A percentile compares a stretch with the other conserved stretches of the same genome.
Conservation (phyloP, 1,139 yeast genomes). For the Spathaspora sp. region DNA sequence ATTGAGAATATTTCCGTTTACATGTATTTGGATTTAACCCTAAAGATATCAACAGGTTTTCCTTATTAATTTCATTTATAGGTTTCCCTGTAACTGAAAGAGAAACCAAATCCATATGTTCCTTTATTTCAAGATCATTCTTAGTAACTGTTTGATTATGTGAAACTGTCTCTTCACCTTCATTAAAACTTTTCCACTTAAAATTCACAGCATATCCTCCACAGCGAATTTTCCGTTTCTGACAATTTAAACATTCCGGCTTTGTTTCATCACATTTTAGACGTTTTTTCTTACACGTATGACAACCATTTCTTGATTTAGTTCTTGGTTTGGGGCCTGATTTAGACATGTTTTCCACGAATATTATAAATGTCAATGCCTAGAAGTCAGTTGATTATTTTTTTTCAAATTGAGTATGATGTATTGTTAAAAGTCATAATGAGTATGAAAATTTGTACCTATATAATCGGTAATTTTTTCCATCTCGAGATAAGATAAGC, state of each 20-base stretch:
- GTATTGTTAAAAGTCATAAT: background rate
- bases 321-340: conserved; percentile 4
- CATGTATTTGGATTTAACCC: conserved; percentile 45
- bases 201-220: conserved; percentile 64
- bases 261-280: conserved; percentile 90
- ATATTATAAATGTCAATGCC: background rate
- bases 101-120: conserved; percentile 54
- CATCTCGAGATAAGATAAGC: background rate
- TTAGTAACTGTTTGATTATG: background rate
- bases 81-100: conserved; percentile 54
- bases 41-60: conserved; percentile 46
- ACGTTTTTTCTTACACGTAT: conserved; percentile 81
- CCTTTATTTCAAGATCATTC: conserved; percentile 21
- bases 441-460: background rate
- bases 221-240: conserved; percentile 74
- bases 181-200: conserved; percentile 59
- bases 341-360: background rate
- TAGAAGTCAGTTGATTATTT: no score
- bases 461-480: background rate
- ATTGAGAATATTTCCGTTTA: conserved; percentile 11
- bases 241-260: conserved; percentile 78
- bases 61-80: conserved; percentile 47
- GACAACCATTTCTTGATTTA: conserved; percentile 85
- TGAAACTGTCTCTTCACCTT: conserved; percentile 5
- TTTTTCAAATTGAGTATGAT: no score